These are phyloP conservation scores for Rhododendron molle DNA, from an alignment of 148 eudicot genomes.

Conservation along the genomic window DNA sequence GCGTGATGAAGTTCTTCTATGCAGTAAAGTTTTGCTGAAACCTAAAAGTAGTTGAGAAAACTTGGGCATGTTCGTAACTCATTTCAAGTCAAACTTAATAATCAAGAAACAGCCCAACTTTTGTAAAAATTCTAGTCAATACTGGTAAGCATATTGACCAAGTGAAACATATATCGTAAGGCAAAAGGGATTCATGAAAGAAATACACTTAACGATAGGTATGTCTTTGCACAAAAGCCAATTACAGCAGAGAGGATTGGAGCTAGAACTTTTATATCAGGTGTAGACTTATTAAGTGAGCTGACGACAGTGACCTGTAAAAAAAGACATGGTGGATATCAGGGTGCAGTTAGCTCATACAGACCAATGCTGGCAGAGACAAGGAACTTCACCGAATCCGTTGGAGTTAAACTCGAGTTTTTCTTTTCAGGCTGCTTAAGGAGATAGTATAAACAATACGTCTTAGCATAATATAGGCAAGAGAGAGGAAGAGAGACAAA, in stretches of 20 bases:
- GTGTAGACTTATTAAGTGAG: slow-evolving; percentile 65
- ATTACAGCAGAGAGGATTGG: slow-evolving; percentile 69
- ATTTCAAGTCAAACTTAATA: neutral
- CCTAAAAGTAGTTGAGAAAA: slow-evolving; percentile 30
- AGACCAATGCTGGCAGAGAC: slow-evolving; percentile 89
- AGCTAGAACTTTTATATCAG: slow-evolving; percentile 72
- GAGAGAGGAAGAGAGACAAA: neutral
- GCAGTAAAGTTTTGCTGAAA: slow-evolving; percentile 71
- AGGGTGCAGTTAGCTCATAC: neutral
- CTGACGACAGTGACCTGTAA: slow-evolving; percentile 73
- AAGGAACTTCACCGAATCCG: slow-evolving; percentile 96
- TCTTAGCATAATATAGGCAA: neutral
- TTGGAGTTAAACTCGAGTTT: slow-evolving; percentile 89
- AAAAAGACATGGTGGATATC: neutral
- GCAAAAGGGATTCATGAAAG: neutral
- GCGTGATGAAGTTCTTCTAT: slow-evolving; percentile 72
- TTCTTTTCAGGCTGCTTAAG: slow-evolving; percentile 85
- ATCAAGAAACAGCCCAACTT: neutral
- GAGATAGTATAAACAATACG: neutral
- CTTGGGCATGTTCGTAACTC: neutral
- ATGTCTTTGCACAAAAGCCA: slow-evolving; percentile 89
- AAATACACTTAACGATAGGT: slow-evolving; percentile 69
- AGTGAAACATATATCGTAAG: neutral
- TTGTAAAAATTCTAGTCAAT: neutral
- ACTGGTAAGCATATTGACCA: neutral